Evolutionary conservation across 2,329 filamentous ascomycete genomes (phyloP), one percentile per base, ranked within the genome.

Genomic region (Aspergillus sp.): DNA sequence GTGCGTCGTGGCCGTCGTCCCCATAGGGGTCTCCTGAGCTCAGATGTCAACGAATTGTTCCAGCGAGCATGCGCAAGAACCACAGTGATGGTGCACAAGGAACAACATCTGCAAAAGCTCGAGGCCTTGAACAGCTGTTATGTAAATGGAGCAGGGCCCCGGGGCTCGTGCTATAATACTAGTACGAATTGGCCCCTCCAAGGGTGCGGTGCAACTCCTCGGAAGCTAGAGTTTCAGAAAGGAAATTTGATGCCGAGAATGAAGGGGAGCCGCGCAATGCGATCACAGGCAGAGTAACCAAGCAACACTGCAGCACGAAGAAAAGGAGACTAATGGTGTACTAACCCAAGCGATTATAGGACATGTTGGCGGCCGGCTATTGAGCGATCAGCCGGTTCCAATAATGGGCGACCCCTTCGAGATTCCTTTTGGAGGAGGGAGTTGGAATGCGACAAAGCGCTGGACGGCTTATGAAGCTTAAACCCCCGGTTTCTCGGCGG

Each of bases 271-370:
- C 52, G 53, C 58, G 58, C 49, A 58, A 58, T 39, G 44, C 22
- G 51, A 38, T 42, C 20, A 13, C 11, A 55, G n/a, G 36, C 30
- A 41, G 18, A 53, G 43, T 18, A 36, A 44, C 34, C 24, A 47
- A 47, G 32, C 20, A 26, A 30, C 8, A 30, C 26, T 30, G 26
- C 26, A 30, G 48, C 34, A 48, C n/a, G 34, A 47, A 39, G 45
- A 49, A 26, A 34, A 53, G 44, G 26, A 34, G 48, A 20, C 26
- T 3, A 45, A 54, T 45, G 11, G 52, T 57, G 30, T n/a, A 85
- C 85, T 79, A 82, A 85, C 88, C 85, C 81, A 90, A 76, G 67
- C 87, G 85, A 80, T 90, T 89, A 79, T 91, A 91, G 72, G 90
- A 89, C 69, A 70, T 74, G 39, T 60, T 61, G 62, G 58, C 52